Conservation (phyloP, 2,329 filamentous ascomycete genomes). For the Sarocladiaceae sp. region DNA sequence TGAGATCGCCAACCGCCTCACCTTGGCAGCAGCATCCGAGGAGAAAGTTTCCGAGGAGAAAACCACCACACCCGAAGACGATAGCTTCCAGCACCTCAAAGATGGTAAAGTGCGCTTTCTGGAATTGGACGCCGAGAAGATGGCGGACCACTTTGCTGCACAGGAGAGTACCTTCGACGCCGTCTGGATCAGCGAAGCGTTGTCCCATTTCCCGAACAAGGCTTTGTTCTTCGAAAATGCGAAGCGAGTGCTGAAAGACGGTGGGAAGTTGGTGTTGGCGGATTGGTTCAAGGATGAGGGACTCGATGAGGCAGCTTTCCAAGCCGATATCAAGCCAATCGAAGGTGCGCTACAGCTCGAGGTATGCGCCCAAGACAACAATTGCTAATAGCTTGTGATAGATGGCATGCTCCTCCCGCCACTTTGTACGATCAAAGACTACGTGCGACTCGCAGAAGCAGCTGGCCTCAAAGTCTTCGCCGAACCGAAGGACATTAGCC, state of each 20-base stretch:
- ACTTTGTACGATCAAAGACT: slow-evolving; percentile 49
- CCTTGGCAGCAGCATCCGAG: slow-evolving; percentile 28
- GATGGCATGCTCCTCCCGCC: slow-evolving; percentile 59
- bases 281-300: slow-evolving; percentile 57
- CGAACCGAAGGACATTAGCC: slow-evolving; percentile 52
- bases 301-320: slow-evolving; percentile 38
- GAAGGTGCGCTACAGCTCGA: slow-evolving; percentile 38
- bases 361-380: slow-evolving; percentile 5
- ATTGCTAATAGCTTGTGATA: slow-evolving; percentile 16
- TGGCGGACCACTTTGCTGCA: slow-evolving; percentile 46
- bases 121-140: slow-evolving; percentile 58
- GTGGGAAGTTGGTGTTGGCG: slow-evolving; percentile 51
- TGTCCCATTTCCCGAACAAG: slow-evolving; percentile 58
- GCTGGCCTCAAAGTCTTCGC: slow-evolving; percentile 43
- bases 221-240: slow-evolving; percentile 53
- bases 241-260: slow-evolving; percentile 39
- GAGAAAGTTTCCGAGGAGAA: too few relatives aligned
- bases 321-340: slow-evolving; percentile 53
- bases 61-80: slow-evolving; percentile 16
- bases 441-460: slow-evolving; percentile 43
- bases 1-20: slow-evolving; percentile 51
- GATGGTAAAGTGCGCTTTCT: slow-evolving; percentile 48
- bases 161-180: slow-evolving; percentile 42
- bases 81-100: slow-evolving; percentile 34
- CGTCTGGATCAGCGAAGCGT: slow-evolving; percentile 59